Conservation (phyloP, 1,139 yeast species). For the Pichia norvegensis region DNA sequence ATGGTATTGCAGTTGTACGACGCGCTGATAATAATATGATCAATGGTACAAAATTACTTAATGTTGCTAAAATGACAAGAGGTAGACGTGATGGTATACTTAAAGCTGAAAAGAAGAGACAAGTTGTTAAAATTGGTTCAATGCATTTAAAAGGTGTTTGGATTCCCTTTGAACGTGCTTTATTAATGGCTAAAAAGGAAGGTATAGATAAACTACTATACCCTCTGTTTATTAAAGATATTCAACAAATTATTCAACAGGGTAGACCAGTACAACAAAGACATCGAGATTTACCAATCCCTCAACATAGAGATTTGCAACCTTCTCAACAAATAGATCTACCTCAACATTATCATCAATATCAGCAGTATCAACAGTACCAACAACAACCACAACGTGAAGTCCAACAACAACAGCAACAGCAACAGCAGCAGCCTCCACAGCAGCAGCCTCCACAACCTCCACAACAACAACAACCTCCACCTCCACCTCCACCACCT, state of each 20-base stretch:
- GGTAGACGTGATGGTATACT: conserved; percentile 93
- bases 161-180: conserved; percentile 93
- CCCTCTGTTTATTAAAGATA: conserved; percentile 84
- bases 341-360: neutral
- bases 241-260: conserved; percentile 39
- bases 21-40: conserved; percentile 92
- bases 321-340: neutral
- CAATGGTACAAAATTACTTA: conserved; percentile 86
- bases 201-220: conserved; percentile 78
- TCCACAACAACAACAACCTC: neutral
- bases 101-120: conserved; percentile 80
- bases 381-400: conserved; percentile 1
- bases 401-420: conserved; percentile 3
- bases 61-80: conserved; percentile 92
- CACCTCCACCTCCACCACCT: too few relatives aligned
- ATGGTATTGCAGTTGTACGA: conserved; percentile 83
- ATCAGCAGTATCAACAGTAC: neutral
- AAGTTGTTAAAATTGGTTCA: conserved; percentile 92
- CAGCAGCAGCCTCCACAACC: conserved; percentile 1
- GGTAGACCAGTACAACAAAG: conserved; percentile 24
- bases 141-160: conserved; percentile 97
- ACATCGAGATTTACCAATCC: neutral
- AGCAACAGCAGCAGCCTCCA: conserved; percentile 5
- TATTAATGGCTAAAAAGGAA: conserved; percentile 85
- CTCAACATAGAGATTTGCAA: neutral